Evolutionary conservation across 108 stramenopile genomes (phyloP), one percentile per base, ranked within the genome.

Genomic region (Nitzschia sp.): DNA sequence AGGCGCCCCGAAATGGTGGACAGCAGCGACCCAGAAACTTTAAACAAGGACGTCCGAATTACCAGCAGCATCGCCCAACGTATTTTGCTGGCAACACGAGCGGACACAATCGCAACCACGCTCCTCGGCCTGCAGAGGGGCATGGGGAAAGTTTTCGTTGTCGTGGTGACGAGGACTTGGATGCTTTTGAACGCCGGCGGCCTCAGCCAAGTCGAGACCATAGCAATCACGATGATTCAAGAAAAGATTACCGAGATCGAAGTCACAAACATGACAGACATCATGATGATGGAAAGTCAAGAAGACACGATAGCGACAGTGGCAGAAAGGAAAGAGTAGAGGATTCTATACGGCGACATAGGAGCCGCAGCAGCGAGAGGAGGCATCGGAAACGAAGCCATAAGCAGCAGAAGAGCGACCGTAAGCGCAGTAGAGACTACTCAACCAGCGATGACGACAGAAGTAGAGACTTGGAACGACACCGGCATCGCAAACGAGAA

Each of bases 311-410:
- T 26, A 68, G 54, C 41, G 53, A 44, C 6, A 67, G 35, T 38
- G 33, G 19, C 48, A 19, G 17, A n/a, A 50, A 13, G 38, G 38
- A 25, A 31, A 31, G 56, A 26, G 63, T 38, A 16, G 27, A 38
- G 16, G 34, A 33, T 28, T 55, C 54, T 31, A 53, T 33, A 35
- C 54, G 53, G 13, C 47, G 44, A 15, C 38, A 55, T 19, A 28
- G 46, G 1, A 65, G 63, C 11, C 36, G 55, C 23, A 54, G 75
- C 56, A 32, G 63, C 46, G 63, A 70, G 25, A 46, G 54, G 4
- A 50, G 35, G 46, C 16, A 53, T 0, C 35, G 48, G 28, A 46
- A 56, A 33, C 35, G 30, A 45, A 31, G 55, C 16, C 44, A 34
- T 22, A 38, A 48, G 17, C 16, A 61, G 2, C 60, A 63, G 28